These are phyloP conservation scores for Hypomyces perniciosus DNA, from an alignment of 2,329 filamentous ascomycete species.

Conservation along the genomic window DNA sequence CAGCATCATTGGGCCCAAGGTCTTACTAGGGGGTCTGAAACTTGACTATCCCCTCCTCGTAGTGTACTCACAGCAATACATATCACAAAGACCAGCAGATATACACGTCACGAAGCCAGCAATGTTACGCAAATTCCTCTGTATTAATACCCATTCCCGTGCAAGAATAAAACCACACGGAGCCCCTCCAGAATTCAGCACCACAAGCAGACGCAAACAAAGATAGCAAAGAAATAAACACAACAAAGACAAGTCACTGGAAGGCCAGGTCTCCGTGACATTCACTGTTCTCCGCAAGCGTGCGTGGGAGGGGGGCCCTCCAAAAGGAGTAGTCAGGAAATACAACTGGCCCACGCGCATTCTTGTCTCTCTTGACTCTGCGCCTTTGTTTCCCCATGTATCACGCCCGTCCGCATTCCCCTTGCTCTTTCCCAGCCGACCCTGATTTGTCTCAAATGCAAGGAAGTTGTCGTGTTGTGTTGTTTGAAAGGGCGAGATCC, in stretches of 20 bases:
- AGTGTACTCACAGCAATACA: not conserved
- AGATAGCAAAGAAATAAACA: conserved; percentile 14
- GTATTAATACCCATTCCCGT: conserved; percentile 18
- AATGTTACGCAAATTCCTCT: conserved; percentile 6
- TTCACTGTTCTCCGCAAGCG: conserved; percentile 8
- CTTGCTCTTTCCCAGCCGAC: conserved; percentile 12
- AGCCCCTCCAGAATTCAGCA: conserved; percentile 8
- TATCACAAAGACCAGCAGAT: not conserved
- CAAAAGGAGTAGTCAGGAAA: conserved; percentile 6
- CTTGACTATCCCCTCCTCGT: too few species aligned
- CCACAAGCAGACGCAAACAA: conserved; percentile 9
- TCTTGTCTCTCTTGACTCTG: conserved; percentile 11
- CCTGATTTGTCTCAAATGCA: conserved; percentile 12
- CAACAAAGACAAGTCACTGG: conserved; percentile 13
- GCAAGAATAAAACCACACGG: conserved; percentile 9
- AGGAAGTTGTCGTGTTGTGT: conserved; percentile 11
- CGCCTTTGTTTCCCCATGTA: conserved; percentile 8
- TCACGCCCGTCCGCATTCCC: conserved; percentile 11
- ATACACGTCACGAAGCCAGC: too few species aligned
- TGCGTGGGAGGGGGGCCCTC: conserved; percentile 6
- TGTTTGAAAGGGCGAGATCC: conserved; percentile 24
- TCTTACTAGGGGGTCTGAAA: too few species aligned
- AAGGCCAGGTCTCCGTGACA: conserved; percentile 8
- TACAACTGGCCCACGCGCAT: conserved; percentile 11
- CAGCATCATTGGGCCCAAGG: too few species aligned